These are phyloP conservation scores for Aspergillus ruber DNA, from an alignment of 2,329 filamentous ascomycete species.

Conservation along the genomic window DNA sequence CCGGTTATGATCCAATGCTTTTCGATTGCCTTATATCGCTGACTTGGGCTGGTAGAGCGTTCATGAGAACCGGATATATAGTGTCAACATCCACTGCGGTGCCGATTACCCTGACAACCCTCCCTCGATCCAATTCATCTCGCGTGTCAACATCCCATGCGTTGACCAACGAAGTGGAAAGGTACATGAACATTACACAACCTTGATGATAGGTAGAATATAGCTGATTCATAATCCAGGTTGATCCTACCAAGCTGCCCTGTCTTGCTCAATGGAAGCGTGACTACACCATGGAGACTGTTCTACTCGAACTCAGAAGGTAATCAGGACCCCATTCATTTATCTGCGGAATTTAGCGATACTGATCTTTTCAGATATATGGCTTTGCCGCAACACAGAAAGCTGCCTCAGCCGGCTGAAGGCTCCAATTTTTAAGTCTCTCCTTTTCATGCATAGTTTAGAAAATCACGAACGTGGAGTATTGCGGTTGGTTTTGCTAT, in stretches of 20 bases:
- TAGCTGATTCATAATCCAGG: slow-evolving; percentile 39
- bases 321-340: slow-evolving; percentile 30
- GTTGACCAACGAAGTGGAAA: slow-evolving; percentile 74
- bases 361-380: slow-evolving; percentile 64
- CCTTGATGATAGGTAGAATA: too few relatives aligned
- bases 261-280: slow-evolving; percentile 87
- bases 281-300: slow-evolving; percentile 91
- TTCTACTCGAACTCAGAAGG: slow-evolving; percentile 79
- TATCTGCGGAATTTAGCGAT: neutral
- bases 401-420: slow-evolving; percentile 87
- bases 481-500: slow-evolving; percentile 19
- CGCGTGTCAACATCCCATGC: slow-evolving; percentile 92
- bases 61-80: slow-evolving; percentile 99
- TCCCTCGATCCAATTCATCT: slow-evolving; percentile 85
- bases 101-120: slow-evolving; percentile 81
- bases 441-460: slow-evolving; percentile 14
- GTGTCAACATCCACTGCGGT: slow-evolving; percentile 92
- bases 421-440: slow-evolving; percentile 55
- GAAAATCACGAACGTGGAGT: slow-evolving; percentile 20
- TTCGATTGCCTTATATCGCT: neutral
- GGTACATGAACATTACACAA: slow-evolving; percentile 37
- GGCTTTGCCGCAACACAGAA: slow-evolving; percentile 87
- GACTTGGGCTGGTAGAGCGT: slow-evolving; percentile 58
- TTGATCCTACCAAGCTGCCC: slow-evolving; percentile 75
- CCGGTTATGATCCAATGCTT: neutral